phyloP scores from a whole-genome alignment of 139 green algal genomes.

The Chlorella sp. region DNA sequence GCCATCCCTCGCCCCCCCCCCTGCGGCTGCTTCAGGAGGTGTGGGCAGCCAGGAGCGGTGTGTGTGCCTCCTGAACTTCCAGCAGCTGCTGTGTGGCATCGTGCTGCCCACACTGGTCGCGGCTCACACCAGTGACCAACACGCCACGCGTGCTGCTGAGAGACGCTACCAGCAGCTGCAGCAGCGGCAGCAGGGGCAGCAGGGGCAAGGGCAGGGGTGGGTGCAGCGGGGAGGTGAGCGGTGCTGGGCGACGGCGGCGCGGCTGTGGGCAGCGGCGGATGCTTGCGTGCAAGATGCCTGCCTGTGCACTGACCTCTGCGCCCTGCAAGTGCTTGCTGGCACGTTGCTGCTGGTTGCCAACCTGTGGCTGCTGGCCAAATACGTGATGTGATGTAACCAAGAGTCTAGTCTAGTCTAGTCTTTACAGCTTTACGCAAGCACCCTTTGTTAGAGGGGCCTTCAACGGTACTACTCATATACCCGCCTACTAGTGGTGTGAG shows the following conservation, averaged over 20 bases:
- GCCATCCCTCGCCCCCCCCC: too few species aligned
- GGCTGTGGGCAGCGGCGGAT: background rate
- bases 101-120: background rate
- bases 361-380: background rate
- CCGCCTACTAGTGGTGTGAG: too few species aligned
- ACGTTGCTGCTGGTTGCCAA: background rate
- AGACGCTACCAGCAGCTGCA: background rate
- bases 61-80: background rate
- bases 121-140: background rate
- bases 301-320: background rate
- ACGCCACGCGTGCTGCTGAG: background rate
- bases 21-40: background rate
- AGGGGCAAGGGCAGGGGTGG: too few species aligned
- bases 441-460: too few species aligned
- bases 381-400: too few species aligned
- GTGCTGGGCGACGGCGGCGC: too few species aligned
- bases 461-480: too few species aligned
- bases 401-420: too few species aligned
- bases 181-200: background rate
- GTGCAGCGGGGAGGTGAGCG: too few species aligned
- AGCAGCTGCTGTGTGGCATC: background rate
- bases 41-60: background rate
- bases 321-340: background rate
- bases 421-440: too few species aligned
- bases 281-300: background rate